A percentile compares a stretch with the other conserved stretches of the same genome.
phyloP scores from a whole-genome alignment of 345 rosid species.

The Carallia brachiata region DNA sequence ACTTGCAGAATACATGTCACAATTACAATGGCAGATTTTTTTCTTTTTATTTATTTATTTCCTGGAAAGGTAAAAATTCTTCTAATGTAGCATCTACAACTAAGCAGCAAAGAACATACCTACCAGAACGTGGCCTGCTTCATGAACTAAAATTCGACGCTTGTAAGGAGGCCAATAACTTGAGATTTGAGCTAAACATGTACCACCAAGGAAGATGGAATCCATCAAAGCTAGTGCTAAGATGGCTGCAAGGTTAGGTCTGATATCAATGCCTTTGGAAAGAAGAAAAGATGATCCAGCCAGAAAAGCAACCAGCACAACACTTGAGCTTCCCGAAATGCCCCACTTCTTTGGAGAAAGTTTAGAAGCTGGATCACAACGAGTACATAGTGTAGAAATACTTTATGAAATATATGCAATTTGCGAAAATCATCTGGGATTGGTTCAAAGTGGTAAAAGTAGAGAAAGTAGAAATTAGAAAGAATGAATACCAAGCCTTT shows the following conservation, averaged over 20 bases:
- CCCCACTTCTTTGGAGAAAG: constrained; percentile 96
- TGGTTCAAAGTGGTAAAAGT: background rate
- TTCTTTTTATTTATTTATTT: background rate
- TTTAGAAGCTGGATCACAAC: constrained; percentile 43
- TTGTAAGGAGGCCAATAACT: constrained; percentile 90
- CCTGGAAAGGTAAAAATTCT: background rate
- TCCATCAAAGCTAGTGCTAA: constrained; percentile 72
- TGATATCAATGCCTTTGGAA: constrained; percentile 69
- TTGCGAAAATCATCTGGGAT: background rate
- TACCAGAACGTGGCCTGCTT: constrained; percentile 86
- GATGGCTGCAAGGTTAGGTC: constrained; percentile 63
- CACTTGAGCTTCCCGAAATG: constrained; percentile 54
- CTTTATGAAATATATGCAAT: background rate
- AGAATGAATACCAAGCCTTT: background rate
- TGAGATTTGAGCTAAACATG: constrained; percentile 79
- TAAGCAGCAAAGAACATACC: constrained; percentile 39
- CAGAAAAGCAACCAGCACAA: constrained; percentile 52
- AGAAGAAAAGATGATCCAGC: constrained; percentile 70
- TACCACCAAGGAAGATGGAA: constrained; percentile 75
- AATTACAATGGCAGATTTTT: background rate
- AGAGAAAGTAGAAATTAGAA: background rate
- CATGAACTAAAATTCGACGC: constrained; percentile 86
- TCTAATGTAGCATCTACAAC: constrained; percentile 6
- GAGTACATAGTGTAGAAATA: background rate
- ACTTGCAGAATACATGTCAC: background rate